Base-by-base conservation (phyloP, 2,329 filamentous ascomycete genomes). In the Xylaria sp. region DNA sequence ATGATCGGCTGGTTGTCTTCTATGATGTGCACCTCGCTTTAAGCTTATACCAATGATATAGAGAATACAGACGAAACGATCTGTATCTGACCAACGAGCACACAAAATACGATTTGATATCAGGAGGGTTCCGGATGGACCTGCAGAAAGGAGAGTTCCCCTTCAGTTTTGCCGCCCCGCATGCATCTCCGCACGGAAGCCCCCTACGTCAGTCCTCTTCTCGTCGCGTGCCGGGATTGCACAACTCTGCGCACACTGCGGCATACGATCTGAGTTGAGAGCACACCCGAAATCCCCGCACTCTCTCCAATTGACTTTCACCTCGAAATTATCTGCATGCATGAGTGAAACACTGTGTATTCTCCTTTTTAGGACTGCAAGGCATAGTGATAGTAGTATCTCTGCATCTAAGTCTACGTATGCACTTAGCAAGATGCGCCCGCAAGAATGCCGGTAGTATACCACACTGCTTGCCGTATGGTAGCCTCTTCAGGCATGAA, bases 1-100 rank as follows among this genome's bases (percentile, higher is more conserved):
- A 71, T 71, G 60, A 34, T 67, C 23, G 7, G 58, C 58, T 13
- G 41, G 18, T n/a, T 18, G 13, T 15, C 15, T 23, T 55, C 39
- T 15, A 2, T 1, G 18, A 31, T 37, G 28, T 34, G 15, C 51
- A 50, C 18, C 7, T 15, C 3, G 15, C 41, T 50, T n/a, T 39
- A 3, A 41, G 28, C 2, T 5, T 8, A 39, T 20, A 1, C 28
- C 4, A 41, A 31, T 9, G n/a, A 15, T 20, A 15, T 4, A 15
- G 31, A 25, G 2, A 20, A 12, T 41, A 15, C 28, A 20, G n/a
- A n/a, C 5, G 37, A 41, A 18, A 20, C n/a, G 18, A 12, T 18
- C 18, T 23, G 23, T 15, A 18, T 2, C 9, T 8, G 20, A 34
- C 23, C 12, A 25, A 9, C 18, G 20, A 56, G 18, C 9, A 41